Base-by-base conservation (phyloP, 306 rosid species). In the Cucurbita argyrosperma region DNA sequence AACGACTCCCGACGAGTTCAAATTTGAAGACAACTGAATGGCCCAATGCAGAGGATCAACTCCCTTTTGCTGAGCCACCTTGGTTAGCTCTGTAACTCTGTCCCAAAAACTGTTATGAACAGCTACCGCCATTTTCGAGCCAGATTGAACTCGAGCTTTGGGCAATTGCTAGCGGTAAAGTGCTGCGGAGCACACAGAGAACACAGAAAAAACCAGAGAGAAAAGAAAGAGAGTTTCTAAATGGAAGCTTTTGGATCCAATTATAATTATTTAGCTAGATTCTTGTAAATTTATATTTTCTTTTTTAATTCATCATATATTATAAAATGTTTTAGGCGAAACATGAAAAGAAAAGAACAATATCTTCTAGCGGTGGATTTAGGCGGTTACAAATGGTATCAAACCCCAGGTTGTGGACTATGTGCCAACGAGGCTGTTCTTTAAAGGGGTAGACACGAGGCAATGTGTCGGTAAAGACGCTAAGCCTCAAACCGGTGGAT, bases 11-110 rank as follows among this genome's bases (percentile, higher is more conserved):
- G 83, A 85, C 26, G 97, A 87, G 76, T 76, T 87, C 85, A 94
- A 80, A 70, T 71, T 84, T 9, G 99, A 87, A 54, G 91, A 84
- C 76, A 91, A 75, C 78, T 89, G 89, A 65, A 90, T 58, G 1
- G 94, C 99, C 99, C 99, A 94, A 18, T 56, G 82, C 77, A 89
- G 82, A 78, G 99, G 97, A 76, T 94, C 97, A 62, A 84, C 76
- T 10, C 91, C 92, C 77, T 89, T 86, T 74, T 79, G 85, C 84
- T 94, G 97, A 45, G 97, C 97, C 71, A 65, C 89, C 78, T 83
- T 86, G 10, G 90, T 94, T 37, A 87, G 75, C 80, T 89, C 90
- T 50, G 80, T 77, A 70, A 88, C 92, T 16, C 83, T 81, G 76
- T 83, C 89, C 89, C 92, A 87, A 38, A 79, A 21, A 55, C 82